Evolutionary conservation across 306 rosid species (phyloP).

Genomic region (Prunus dulcis): DNA sequence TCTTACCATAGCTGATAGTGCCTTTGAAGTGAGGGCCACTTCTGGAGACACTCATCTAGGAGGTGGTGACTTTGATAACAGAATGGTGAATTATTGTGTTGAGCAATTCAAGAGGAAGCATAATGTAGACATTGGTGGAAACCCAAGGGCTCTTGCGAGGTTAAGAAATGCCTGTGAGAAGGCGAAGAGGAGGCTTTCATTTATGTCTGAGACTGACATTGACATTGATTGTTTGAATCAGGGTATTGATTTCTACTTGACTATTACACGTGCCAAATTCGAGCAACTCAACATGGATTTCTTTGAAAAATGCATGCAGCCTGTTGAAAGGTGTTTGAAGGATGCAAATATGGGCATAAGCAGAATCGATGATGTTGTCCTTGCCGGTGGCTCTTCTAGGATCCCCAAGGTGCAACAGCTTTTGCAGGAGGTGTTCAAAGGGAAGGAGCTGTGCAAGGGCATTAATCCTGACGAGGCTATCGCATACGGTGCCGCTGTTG

Average conservation of each 20-base stretch:
- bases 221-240: conserved; percentile 10
- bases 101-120: conserved; percentile 20
- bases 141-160: conserved; percentile 2
- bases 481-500: too few species aligned
- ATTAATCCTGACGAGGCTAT: too few species aligned
- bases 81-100: conserved; percentile 14
- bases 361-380: too few species aligned
- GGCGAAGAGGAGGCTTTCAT: conserved; percentile 8
- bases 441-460: too few species aligned
- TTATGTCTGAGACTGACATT: conserved; percentile 6
- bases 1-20: background rate
- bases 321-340: background rate
- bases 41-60: conserved; percentile 23
- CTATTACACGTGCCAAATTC: background rate
- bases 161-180: too few species aligned
- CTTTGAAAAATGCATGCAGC: too few species aligned
- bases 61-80: conserved; percentile 21
- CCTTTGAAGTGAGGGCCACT: conserved; percentile 19
- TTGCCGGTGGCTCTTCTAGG: too few species aligned
- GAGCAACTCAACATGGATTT: background rate
- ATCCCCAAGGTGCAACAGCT: too few species aligned
- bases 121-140: conserved; percentile 15
- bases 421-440: too few species aligned
- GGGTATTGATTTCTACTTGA: conserved; percentile 1
- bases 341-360: too few species aligned